Evolutionary conservation across 495 filamentous ascomycete genomes (phyloP), one percentile per base, ranked within the genome.

Genomic region (Penicillium cataractarum): DNA sequence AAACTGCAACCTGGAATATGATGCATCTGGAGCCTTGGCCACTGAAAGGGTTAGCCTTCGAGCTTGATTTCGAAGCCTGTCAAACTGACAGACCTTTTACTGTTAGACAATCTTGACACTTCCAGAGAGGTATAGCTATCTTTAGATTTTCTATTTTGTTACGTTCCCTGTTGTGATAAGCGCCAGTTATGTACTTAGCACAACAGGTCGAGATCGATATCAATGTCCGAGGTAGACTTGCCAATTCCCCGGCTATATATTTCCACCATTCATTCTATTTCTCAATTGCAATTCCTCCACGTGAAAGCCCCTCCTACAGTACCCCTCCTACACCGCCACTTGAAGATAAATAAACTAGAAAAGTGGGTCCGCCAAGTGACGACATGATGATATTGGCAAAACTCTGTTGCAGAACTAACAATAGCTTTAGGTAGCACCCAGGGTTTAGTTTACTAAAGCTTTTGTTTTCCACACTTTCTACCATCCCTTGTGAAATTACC

Each of bases 371-470:
- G 40, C 8, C 19, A 7, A 44, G 50, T 68, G 65, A 68, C 63
- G 65, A 44, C 32, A 60, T 49, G 51, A 39, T 65, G 65, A 68
- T 65, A 52, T 57, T 35, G 60, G 27, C 21, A 19, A 21, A 40
- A 42, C 21, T 29, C 46, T 27, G 24, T 29, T 50, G 22, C 5
- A 2, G 29, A 31, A 7, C 29, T 7, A 31, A 3, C 29, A 40
- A 5, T 5, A 40, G 21, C 40, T 22, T 9, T 7, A 51, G 4
- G 10, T n/a, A n/a, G n/a, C n/a, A n/a, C n/a, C n/a, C n/a, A n/a
- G n/a, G n/a, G n/a, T n/a, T n/a, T n/a, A n/a, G n/a, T n/a, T n/a
- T n/a, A n/a, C n/a, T n/a, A n/a, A n/a, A n/a, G n/a, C n/a, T n/a
- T n/a, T n/a, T n/a, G n/a, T n/a, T n/a, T 6, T 51, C 21, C 49